phyloP scores from a whole-genome alignment of 768 basidiomycete species.

The Zangia roseola region DNA sequence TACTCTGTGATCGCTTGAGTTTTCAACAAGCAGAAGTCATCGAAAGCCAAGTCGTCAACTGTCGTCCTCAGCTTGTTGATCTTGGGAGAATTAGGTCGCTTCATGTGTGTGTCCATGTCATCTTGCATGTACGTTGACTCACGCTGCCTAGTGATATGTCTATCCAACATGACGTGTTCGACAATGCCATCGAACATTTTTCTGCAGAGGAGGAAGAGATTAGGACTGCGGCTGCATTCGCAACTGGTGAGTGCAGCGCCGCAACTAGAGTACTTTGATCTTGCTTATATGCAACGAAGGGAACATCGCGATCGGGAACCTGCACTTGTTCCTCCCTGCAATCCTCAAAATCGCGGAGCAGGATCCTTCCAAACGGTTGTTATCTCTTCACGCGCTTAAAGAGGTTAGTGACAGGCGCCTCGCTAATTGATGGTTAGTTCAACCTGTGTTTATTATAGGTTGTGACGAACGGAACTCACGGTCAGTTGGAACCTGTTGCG shows the following conservation, averaged over 20 bases:
- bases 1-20: background rate
- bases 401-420: conserved; percentile 51
- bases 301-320: conserved; percentile 93
- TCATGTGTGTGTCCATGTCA: conserved; percentile 51
- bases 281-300: conserved; percentile 43
- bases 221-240: conserved; percentile 89
- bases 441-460: conserved; percentile 47
- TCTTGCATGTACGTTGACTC: conserved; percentile 1
- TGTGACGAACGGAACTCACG: conserved; percentile 85
- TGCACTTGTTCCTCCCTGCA: conserved; percentile 80
- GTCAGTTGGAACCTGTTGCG: conserved; percentile 82
- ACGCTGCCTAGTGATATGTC: conserved; percentile 73
- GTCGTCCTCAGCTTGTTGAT: conserved; percentile 84
- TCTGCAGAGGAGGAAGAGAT: conserved; percentile 79
- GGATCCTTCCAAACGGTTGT: conserved; percentile 74
- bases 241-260: conserved; percentile 59
- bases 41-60: conserved; percentile 63
- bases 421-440: background rate
- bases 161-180: conserved; percentile 75
- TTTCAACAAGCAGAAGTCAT: conserved; percentile 37
- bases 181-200: conserved; percentile 70
- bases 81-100: conserved; percentile 90
- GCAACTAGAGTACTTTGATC: background rate
- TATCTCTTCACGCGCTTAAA: conserved; percentile 90
- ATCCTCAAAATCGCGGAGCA: conserved; percentile 78